Evolutionary conservation across 371 early-diverging fungal species (phyloP), one percentile per base, ranked within the genome.

Genomic region (Mucor indicus): DNA sequence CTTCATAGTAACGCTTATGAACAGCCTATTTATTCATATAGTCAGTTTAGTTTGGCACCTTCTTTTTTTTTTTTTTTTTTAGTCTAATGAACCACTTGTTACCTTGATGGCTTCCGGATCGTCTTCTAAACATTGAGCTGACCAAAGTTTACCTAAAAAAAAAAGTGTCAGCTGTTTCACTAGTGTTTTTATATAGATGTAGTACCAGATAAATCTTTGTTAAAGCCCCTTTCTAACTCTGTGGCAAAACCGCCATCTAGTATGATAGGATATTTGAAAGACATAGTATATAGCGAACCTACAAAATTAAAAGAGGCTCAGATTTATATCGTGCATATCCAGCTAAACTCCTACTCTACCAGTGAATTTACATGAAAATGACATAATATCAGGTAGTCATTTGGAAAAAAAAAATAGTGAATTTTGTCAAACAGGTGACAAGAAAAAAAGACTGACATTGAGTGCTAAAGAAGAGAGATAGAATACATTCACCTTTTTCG

Each of bases 191-290:
- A 29, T 15, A n/a, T n/a, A n/a, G n/a, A n/a, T n/a, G n/a, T n/a
- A n/a, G 5, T 53, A 69, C 74, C 69, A 21, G 63, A 45, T 16
- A 77, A 50, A 35, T 77, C 70, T 48, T 72, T 70, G 5, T 40
- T 27, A 42, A 62, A 59, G 8, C 40, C 25, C 39, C 59, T 53
- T 52, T 80, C 72, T 4, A 80, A 48, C 42, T 75, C 64, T 6
- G 74, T 77, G 1, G 77, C 77, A 19, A 75, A 46, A 3, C 80
- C 80, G 41, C 78, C 80, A 43, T 80, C 80, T 30, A 79, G 69
- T 11, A 76, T 35, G 10, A 79, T 50, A 22, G 74, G 71, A 50
- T 32, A 64, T 16, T 56, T 35, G 17, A 69, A 62, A 11, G 29
- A 15, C 63, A 65, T 62, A 80, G 70, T 21, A 84, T n/a, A n/a